Base-by-base conservation (phyloP, 169 alveolate species). In the Plasmodium sp. region DNA sequence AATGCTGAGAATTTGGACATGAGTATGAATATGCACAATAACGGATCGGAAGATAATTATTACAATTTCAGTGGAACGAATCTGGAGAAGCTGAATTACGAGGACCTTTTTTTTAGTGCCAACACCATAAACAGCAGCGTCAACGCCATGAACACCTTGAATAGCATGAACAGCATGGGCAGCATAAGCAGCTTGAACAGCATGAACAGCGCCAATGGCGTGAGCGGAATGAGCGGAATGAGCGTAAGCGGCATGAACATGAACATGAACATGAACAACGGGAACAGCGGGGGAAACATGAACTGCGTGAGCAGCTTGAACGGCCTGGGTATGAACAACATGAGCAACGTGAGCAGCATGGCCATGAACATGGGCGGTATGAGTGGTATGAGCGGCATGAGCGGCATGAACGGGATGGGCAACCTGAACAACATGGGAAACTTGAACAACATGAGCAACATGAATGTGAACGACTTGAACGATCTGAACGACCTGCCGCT, bases 41-140 rank as follows among this genome's bases (percentile, higher is more conserved):
- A 83, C 45, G 41, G 36, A 1, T 4, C 71, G 22, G 92, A 83
- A 31, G 92, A 83, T 48, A 83, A 83, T 83, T 83, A 56, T 83
- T 56, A 83, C 43, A 33, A 62, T n/a, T 62, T 83, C 31, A 31
- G 10, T 10, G 41, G 54, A 39, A 62, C 45, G 33, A 83, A 54
- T 14, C 14, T 56, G 22, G 92, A 83, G 6, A 83, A 83, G 27
- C 22, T 83, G 48, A 83, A 83, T 83, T 83, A 83, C 81, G 92
- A 83, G 14, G 92, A 83, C 56, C 22, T 83, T 56, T 83, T 83
- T 67, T 83, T 83, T 62, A 51, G 92, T 41, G 22, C 39, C 3
- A 84, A 31, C 75, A 31, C 56, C 33, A 14, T 16, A 18, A 84
- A 36, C 67, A 39, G n/a, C 31, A 41, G 51, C 4, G 51, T 41